Percentiles rank a stretch among this genome's conserved stretches.
phyloP scores from a whole-genome alignment of 2,329 filamentous ascomycete species.

The Trichoderma sp. region DNA sequence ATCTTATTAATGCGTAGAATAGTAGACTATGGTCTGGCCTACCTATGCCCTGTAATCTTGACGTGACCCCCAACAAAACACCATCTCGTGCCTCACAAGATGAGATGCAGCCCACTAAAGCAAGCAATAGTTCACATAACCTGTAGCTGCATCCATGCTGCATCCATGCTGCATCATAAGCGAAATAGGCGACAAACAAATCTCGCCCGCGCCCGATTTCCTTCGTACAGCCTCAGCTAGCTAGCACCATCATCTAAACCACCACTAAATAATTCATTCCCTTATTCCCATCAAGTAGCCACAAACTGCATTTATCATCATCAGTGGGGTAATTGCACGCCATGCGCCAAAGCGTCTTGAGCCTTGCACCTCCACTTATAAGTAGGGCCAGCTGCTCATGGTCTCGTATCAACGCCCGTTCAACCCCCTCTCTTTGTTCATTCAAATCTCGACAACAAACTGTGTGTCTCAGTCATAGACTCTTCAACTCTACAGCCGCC shows the following conservation, averaged over 20 bases:
- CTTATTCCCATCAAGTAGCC: neutral
- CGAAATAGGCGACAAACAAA: neutral
- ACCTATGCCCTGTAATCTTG: neutral
- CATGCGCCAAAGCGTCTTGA: conserved; percentile 14
- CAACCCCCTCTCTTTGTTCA: neutral
- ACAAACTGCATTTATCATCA: conserved; percentile 2
- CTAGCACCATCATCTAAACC: neutral
- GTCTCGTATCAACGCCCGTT: neutral
- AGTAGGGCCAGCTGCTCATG: neutral
- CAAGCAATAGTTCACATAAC: neutral
- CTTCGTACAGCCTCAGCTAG: neutral
- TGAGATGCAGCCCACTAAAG: neutral
- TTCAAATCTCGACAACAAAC: neutral
- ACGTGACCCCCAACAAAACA: neutral
- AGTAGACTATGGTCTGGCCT: neutral
- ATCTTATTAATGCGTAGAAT: neutral
- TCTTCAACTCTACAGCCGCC: neutral
- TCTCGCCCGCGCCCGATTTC: neutral
- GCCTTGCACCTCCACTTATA: conserved; percentile 17
- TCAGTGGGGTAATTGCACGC: conserved; percentile 18
- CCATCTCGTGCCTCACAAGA: neutral
- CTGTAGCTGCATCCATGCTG: neutral
- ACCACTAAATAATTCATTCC: neutral
- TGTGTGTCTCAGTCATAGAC: neutral
- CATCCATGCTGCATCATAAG: neutral